phyloP scores from a whole-genome alignment of 768 basidiomycete genomes.

The Mrakia gelida region DNA sequence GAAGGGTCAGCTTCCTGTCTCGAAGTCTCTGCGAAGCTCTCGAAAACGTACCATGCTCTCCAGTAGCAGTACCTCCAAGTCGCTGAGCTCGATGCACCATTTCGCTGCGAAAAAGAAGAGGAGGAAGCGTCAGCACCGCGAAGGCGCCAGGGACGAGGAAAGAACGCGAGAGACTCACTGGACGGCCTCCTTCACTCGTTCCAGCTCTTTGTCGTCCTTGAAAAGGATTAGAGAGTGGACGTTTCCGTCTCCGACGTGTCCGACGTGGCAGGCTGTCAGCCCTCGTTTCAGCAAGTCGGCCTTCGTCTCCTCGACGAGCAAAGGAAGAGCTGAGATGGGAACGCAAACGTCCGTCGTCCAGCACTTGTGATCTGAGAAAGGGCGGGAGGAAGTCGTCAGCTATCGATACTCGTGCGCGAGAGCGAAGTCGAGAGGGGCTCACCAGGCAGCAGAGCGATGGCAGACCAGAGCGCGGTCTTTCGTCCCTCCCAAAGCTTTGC shows the following conservation, averaged over 20 bases:
- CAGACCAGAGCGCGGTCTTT: conserved; percentile 59
- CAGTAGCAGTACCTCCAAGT: conserved; percentile 49
- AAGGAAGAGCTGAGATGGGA: conserved; percentile 47
- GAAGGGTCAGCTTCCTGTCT: background rate
- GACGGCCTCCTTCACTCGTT: conserved; percentile 22
- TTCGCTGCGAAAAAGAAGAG: background rate
- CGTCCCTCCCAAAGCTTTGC: conserved; percentile 76
- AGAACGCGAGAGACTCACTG: background rate
- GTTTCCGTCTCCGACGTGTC: conserved; percentile 45
- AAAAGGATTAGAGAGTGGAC: conserved; percentile 47
- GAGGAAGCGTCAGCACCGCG: background rate
- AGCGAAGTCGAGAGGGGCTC: background rate
- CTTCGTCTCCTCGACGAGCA: conserved; percentile 62
- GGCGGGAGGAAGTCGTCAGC: background rate
- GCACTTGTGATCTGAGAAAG: conserved; percentile 18
- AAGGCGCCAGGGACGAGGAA: background rate
- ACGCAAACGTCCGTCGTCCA: conserved; percentile 43
- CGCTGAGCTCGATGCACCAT: conserved; percentile 48
- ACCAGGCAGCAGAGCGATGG: conserved; percentile 24
- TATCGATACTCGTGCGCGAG: background rate
- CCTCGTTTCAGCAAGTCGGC: conserved; percentile 63
- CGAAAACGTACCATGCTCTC: conserved; percentile 35
- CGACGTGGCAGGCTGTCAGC: conserved; percentile 52
- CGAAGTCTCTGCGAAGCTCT: too few species aligned
- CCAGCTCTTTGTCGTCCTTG: conserved; percentile 37